A percentile compares a stretch with the other conserved stretches of the same genome.
These are phyloP conservation scores for Trichoderma sp. DNA, from an alignment of 2,329 filamentous ascomycete genomes.

Conservation along the genomic window DNA sequence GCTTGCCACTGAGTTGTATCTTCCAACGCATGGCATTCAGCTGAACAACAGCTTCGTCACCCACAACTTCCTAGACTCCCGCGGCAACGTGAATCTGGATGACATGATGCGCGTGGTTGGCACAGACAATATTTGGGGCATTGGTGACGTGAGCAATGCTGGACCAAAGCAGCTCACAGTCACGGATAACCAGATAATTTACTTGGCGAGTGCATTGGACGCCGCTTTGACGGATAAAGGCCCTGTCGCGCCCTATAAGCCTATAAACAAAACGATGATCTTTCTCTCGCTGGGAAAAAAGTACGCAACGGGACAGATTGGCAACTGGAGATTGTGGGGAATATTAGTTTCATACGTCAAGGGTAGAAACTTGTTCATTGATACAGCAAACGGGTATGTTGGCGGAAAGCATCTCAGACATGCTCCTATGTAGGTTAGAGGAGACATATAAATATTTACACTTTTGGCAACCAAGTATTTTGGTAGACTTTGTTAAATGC, in stretches of 20 bases:
- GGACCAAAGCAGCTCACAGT: slow-evolving; percentile 45
- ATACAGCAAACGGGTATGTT: slow-evolving; percentile 39
- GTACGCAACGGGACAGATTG: slow-evolving; percentile 41
- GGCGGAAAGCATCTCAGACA: slow-evolving; percentile 38
- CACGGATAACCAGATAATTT: slow-evolving; percentile 41
- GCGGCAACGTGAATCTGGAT: slow-evolving; percentile 43
- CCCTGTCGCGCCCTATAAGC: slow-evolving; percentile 31
- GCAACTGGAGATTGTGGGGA: slow-evolving; percentile 41
- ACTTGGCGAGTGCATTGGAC: slow-evolving; percentile 41
- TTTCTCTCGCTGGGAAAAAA: slow-evolving; percentile 39
- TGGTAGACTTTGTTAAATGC: neutral
- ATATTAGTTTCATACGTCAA: slow-evolving; percentile 42
- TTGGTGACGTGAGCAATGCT: slow-evolving; percentile 49
- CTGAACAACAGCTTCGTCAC: slow-evolving; percentile 51
- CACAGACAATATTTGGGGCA: slow-evolving; percentile 46
- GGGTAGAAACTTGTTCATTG: slow-evolving; percentile 41
- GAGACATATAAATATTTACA: neutral
- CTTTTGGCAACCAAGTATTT: neutral
- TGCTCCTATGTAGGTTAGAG: slow-evolving; percentile 34
- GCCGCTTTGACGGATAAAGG: slow-evolving; percentile 32
- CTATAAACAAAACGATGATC: slow-evolving; percentile 36
- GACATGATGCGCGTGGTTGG: slow-evolving; percentile 39
- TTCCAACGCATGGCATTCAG: slow-evolving; percentile 50
- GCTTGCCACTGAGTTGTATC: slow-evolving; percentile 44
- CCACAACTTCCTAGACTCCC: slow-evolving; percentile 38